Base-by-base conservation (phyloP, 768 basidiomycete genomes). In the Tricholoma bakamatsutake region DNA sequence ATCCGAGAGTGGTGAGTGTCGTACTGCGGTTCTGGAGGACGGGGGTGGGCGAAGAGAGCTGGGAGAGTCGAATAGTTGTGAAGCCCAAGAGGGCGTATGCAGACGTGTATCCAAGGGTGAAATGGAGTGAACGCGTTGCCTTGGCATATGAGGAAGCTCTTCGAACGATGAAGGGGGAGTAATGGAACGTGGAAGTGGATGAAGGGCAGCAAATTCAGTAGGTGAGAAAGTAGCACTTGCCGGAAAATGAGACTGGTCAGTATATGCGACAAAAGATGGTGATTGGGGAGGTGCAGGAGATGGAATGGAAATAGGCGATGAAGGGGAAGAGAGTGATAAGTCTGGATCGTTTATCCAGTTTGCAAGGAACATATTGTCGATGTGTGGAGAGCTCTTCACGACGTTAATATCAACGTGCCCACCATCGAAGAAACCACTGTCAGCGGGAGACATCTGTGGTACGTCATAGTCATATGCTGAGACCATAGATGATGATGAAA, bases 261-360 rank as follows among this genome's bases (percentile, higher is more conserved):
- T 66, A 67, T 77, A 87, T 0, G 80, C 61, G 10, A 79, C 57
- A 66, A 82, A 82, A 4, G 78, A 67, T n/a, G 77, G 69, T 6
- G 78, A 73, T 7, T 56, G 18, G 7, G 72, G 69, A 55, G 75
- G 72, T 15, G 71, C 65, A 10, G 75, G 70, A 4, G 78, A 73
- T 31, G 82, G 82, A 52, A 85, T 85, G 59, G 84, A 78, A 62
- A 87, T 84, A 24, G 88, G 86, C 0, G 84, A 81, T 2, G 84
- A 79, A 7, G 78, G 69, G 31, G 70, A 67, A 9, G 64, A 58
- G 37, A 67, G 55, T 2, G 66, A 59, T 52, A 74, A 61, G 50
- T 84, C 82, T 50, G 81, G 69, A 67, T 89, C 87, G 63, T 80
- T 77, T 52, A 88, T 75, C 87, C 87, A 89, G 58, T 78, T 74